Evolutionary conservation across 495 filamentous ascomycete species (phyloP).

Genomic region (Hypoxylon lienhwacheense): DNA sequence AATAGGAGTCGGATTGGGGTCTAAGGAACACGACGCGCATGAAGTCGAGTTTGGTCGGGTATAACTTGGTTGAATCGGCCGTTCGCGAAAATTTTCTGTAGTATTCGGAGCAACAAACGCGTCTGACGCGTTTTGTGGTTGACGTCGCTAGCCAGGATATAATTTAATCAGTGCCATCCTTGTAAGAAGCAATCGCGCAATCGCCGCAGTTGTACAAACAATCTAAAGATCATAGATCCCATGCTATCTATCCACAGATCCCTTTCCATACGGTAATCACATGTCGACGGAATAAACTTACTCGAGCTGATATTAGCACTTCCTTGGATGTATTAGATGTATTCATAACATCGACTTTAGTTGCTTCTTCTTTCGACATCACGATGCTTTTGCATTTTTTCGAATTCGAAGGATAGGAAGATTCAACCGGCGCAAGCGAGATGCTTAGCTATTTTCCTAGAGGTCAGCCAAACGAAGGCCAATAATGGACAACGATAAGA

Average conservation of each 20-base stretch:
- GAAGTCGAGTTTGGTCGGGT: not conserved
- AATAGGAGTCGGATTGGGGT: not conserved
- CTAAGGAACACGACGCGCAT: not conserved
- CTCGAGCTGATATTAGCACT: no score
- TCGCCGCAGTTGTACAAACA: not conserved
- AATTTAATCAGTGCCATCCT: conserved; percentile 40
- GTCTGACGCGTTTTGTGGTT: conserved; percentile 32
- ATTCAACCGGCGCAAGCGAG: conserved; percentile 5
- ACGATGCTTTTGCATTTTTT: not conserved
- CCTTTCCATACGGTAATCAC: no score
- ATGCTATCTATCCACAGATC: no score
- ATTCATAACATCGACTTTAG: no score
- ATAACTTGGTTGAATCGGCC: conserved; percentile 7
- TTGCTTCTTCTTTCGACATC: not conserved
- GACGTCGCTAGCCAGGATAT: conserved; percentile 13
- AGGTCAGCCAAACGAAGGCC: conserved; percentile 1
- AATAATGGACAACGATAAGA: not conserved
- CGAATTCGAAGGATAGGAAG: conserved; percentile 2
- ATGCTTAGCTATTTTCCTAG: conserved; percentile 12
- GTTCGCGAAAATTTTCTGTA: conserved; percentile 4
- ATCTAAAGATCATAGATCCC: conserved; percentile 2
- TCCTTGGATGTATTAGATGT: no score
- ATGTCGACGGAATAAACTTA: no score
- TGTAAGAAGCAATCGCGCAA: conserved; percentile 12
- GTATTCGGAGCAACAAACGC: conserved; percentile 10